These are phyloP conservation scores for Lentinula edodes DNA, from an alignment of 768 basidiomycete species.

Conservation along the genomic window DNA sequence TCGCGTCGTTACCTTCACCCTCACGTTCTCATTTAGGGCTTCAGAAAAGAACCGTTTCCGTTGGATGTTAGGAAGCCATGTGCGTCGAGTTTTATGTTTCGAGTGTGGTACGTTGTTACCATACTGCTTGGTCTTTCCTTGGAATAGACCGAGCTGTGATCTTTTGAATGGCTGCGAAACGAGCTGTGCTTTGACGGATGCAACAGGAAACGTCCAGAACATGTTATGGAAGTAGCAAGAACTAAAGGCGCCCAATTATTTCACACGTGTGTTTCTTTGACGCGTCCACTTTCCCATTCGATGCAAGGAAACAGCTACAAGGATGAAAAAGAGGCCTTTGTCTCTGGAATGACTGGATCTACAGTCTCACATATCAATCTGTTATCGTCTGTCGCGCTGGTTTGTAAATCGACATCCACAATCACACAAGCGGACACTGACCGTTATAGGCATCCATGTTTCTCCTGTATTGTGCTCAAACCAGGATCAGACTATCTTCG, in stretches of 20 bases:
- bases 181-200: constrained; percentile 2
- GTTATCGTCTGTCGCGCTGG: constrained; percentile 60
- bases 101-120: constrained; percentile 92
- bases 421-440: background rate
- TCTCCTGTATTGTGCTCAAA: constrained; percentile 31
- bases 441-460: background rate
- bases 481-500: constrained; percentile 51
- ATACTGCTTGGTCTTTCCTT: constrained; percentile 72
- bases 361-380: constrained; percentile 63
- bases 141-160: constrained; percentile 74
- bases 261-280: background rate
- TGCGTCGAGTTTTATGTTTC: constrained; percentile 78
- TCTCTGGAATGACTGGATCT: constrained; percentile 69
- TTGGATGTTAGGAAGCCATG: constrained; percentile 88
- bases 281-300: background rate
- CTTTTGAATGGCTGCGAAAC: constrained; percentile 75
- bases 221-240: background rate
- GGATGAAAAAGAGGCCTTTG: constrained; percentile 74
- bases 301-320: constrained; percentile 45
- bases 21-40: constrained; percentile 48
- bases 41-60: constrained; percentile 69
- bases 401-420: constrained; percentile 27
- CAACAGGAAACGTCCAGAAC: background rate
- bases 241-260: background rate
- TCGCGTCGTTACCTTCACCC: constrained; percentile 68